Evolutionary conservation across 1,284 basidiomycete species (phyloP).

Genomic region (Clitocybe nebularis): DNA sequence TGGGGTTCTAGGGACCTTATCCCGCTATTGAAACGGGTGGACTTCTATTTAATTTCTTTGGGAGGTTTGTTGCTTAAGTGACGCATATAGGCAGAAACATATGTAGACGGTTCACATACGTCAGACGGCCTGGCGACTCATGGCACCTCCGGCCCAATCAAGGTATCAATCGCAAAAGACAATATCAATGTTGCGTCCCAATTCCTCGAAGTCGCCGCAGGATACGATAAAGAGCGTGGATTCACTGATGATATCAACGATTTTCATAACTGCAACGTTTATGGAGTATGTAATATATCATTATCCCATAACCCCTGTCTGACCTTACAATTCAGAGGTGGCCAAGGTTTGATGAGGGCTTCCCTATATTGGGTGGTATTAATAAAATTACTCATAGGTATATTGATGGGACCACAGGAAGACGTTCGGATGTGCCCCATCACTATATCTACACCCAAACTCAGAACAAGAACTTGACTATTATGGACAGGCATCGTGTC

Average conservation of each 20-base stretch:
- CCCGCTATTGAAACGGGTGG: conserved; percentile 49
- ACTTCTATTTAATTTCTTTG: background rate
- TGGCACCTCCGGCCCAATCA: conserved; percentile 51
- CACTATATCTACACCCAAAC: conserved; percentile 52
- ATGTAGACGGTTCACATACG: conserved; percentile 31
- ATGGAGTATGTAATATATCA: conserved; percentile 35
- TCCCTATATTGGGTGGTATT: background rate
- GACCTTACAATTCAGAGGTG: conserved; percentile 27
- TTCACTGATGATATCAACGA: conserved; percentile 41
- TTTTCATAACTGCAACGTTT: conserved; percentile 36
- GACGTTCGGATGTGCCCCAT: conserved; percentile 55
- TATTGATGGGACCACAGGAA: conserved; percentile 47
- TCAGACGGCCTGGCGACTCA: conserved; percentile 34
- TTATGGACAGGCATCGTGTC: conserved; percentile 38
- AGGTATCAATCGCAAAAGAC: conserved; percentile 39
- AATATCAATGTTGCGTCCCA: conserved; percentile 38
- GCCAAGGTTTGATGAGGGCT: conserved; percentile 27
- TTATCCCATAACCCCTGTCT: conserved; percentile 3
- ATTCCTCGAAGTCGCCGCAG: conserved; percentile 39
- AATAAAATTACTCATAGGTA: conserved; percentile 31
- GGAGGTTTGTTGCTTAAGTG: background rate
- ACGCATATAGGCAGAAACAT: conserved; percentile 44
- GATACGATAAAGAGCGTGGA: conserved; percentile 41
- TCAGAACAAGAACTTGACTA: conserved; percentile 36
- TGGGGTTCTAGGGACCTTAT: conserved; percentile 51